These are phyloP conservation scores for Trifolium fragiferum DNA, from an alignment of 306 rosid species.

Conservation along the genomic window DNA sequence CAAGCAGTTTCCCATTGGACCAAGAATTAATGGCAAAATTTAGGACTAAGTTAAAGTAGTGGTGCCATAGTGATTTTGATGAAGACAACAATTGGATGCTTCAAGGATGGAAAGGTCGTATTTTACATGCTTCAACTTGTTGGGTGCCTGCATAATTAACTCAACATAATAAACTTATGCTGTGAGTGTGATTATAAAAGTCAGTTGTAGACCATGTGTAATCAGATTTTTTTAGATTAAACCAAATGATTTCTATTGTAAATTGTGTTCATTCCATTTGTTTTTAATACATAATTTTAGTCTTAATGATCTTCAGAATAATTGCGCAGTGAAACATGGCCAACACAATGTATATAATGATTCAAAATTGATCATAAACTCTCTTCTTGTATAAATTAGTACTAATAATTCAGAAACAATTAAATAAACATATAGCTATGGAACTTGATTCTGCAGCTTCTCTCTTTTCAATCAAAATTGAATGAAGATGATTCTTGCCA, in stretches of 20 bases:
- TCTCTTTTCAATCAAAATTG: slow-evolving; percentile 66
- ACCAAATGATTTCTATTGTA: background rate
- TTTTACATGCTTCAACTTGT: slow-evolving; percentile 69
- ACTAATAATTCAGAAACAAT: slow-evolving; percentile 19
- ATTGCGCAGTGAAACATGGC: too few species aligned
- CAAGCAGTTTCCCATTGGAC: slow-evolving; percentile 57
- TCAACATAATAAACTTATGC: background rate
- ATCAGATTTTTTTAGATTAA: background rate
- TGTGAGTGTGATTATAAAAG: background rate
- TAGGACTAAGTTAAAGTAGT: slow-evolving; percentile 43
- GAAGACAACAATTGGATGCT: slow-evolving; percentile 72
- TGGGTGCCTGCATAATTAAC: slow-evolving; percentile 64
- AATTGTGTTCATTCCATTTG: background rate
- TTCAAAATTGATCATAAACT: too few species aligned
- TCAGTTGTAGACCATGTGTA: background rate
- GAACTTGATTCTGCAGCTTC: slow-evolving; percentile 53
- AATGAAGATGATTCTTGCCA: slow-evolving; percentile 67
- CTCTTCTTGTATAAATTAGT: too few species aligned
- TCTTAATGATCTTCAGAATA: background rate
- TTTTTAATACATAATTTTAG: background rate
- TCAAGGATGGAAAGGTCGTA: slow-evolving; percentile 90
- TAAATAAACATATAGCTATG: slow-evolving; percentile 52
- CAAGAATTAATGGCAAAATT: slow-evolving; percentile 48
- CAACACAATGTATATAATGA: too few species aligned
- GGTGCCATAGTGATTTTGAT: slow-evolving; percentile 68